Evolutionary conservation across 495 filamentous ascomycete species (phyloP), one percentile per base, ranked within the genome.

Genomic region (Penicillium antarcticum): DNA sequence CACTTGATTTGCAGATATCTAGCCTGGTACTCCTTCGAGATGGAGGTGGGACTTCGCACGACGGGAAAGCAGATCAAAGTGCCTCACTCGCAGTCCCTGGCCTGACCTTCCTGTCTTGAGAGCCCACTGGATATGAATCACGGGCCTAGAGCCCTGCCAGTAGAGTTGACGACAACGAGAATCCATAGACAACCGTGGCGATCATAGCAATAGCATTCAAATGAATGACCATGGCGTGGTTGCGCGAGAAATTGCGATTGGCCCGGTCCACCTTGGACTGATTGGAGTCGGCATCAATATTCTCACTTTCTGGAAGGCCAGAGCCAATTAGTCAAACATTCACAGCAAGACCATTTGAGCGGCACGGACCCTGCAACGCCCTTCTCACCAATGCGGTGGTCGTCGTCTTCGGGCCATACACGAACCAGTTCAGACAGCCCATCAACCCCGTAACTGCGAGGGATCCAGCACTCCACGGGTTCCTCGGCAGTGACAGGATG

Each of bases 191-290:
- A 6, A 82, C 21, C 29, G 76, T 77, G 6, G 75, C 75, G 2
- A 71, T 66, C 42, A 82, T 65, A 0, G 74, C 68, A 24, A 81
- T 62, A 12, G 80, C 54, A 58, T 84, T 83, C 5, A 82, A 45
- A 56, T 83, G 79, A 40, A 82, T 82, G 14, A 64, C 68, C 75
- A 80, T 82, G 5, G 79, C 79, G 52, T 84, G 79, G 40, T 71
- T 73, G 5, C 57, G 55, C 6, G 69, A 65, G 48, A 84, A 83
- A 2, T 45, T 51, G n/a, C 67, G 67, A 52, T 75, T 78, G 0
- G 74, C 52, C 17, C 48, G 52, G 26, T 63, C 51, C 58, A 76
- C 62, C 51, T 78, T 75, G 0, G 38, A 57, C 48, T 51, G 46
- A 31, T 62, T 48, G 8, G 35, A 17, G 6, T 48, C 38, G 9